Evolutionary conservation across 331 rosid species (phyloP).

Genomic region (Telfairia occidentalis): DNA sequence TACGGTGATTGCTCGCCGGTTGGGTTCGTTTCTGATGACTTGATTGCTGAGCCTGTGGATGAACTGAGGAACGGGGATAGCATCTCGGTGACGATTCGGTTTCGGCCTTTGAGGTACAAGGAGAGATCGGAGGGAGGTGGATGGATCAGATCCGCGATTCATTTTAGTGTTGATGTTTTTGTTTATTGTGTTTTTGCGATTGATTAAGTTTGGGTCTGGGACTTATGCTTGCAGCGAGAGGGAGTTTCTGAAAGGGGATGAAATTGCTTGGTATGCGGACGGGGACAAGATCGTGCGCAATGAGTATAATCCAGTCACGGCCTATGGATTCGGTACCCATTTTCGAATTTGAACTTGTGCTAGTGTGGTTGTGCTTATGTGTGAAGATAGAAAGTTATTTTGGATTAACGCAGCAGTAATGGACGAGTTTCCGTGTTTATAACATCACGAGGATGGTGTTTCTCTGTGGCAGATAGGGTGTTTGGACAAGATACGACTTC

Average conservation of each 20-base stretch:
- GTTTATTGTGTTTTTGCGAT: constrained; percentile 25
- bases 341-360: constrained; percentile 8
- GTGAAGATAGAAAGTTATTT: neutral
- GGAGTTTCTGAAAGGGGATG: constrained; percentile 90
- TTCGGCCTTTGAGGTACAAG: constrained; percentile 86
- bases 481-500: constrained; percentile 76
- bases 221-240: constrained; percentile 70
- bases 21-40: constrained; percentile 56
- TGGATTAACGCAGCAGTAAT: neutral
- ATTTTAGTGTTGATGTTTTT: constrained; percentile 24
- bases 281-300: constrained; percentile 90
- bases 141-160: constrained; percentile 48
- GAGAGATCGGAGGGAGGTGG: constrained; percentile 51
- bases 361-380: neutral
- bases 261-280: constrained; percentile 90
- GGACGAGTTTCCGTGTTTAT: constrained; percentile 12
- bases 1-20: constrained; percentile 49
- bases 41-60: constrained; percentile 50
- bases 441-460: constrained; percentile 20
- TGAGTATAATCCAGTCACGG: constrained; percentile 78
- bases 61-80: constrained; percentile 67
- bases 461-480: constrained; percentile 69
- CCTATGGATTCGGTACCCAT: constrained; percentile 83
- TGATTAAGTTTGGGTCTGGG: constrained; percentile 20
- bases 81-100: constrained; percentile 97